phyloP scores from a whole-genome alignment of 495 filamentous ascomycete species.

The Pyronema domesticum region DNA sequence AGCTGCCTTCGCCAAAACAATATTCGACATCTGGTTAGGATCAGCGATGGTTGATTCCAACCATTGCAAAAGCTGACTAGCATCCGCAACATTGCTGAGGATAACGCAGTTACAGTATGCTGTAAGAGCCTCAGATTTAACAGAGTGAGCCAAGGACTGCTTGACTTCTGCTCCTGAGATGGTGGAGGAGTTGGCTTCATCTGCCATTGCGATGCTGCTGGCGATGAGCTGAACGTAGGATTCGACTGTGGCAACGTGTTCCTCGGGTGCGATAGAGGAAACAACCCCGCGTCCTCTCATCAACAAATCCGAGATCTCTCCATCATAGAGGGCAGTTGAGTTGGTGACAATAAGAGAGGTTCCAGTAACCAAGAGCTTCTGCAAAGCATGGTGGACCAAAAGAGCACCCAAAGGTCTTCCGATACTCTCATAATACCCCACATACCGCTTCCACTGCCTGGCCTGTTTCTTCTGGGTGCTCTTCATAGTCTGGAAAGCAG shows the following conservation, averaged over 20 bases:
- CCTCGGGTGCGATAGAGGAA: slow-evolving; percentile 22
- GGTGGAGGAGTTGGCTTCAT: slow-evolving; percentile 75
- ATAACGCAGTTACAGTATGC: slow-evolving; percentile 71
- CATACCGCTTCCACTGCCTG: slow-evolving; percentile 65
- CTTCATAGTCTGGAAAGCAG: slow-evolving; percentile 70
- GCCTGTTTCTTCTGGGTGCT: slow-evolving; percentile 36
- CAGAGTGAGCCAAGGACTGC: slow-evolving; percentile 66
- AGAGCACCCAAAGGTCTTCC: slow-evolving; percentile 79
- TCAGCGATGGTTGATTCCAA: slow-evolving; percentile 62
- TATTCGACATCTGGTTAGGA: slow-evolving; percentile 59
- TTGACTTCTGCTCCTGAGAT: slow-evolving; percentile 71
- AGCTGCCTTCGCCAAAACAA: slow-evolving; percentile 51
- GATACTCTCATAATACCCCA: slow-evolving; percentile 60
- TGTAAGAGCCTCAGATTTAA: slow-evolving; percentile 64
- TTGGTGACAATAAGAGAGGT: slow-evolving; percentile 54
- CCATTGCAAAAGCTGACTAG: slow-evolving; percentile 70
- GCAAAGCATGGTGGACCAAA: slow-evolving; percentile 71
- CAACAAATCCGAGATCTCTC: slow-evolving; percentile 59
- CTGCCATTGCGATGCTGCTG: slow-evolving; percentile 69
- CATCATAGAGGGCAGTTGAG: slow-evolving; percentile 37
- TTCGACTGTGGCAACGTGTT: slow-evolving; percentile 42
- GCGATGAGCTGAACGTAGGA: slow-evolving; percentile 53
- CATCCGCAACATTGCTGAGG: slow-evolving; percentile 62
- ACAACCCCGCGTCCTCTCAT: slow-evolving; percentile 31
- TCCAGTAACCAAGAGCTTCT: slow-evolving; percentile 61